Evolutionary conservation across 2,329 filamentous ascomycete species (phyloP), one percentile per base, ranked within the genome.

Genomic region (Pseudogymnoascus sp.): DNA sequence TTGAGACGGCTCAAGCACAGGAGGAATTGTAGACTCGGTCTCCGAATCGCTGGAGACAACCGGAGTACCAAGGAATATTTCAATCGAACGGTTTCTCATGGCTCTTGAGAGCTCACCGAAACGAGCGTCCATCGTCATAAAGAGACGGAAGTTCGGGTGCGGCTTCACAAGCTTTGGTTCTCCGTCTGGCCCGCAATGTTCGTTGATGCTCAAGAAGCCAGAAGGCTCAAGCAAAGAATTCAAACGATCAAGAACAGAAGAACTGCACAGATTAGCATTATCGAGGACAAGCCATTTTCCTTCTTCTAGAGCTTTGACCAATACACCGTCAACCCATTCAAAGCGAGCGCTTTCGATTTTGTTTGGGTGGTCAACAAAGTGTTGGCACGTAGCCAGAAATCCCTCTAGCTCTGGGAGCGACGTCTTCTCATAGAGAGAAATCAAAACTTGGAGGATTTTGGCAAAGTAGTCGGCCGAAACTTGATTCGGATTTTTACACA

Each of bases 231-330:
- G 87, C 7, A 99, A 78, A 0, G 94, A 97, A 73, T 99, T 99
- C 60, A 99, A 78, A 65, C 95, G 84, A 75, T 99, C 94, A 8
- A 99, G 82, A 1, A 99, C 94, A 6, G 93, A 96, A 23, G 93
- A 89, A 70, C 89, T 97, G 77, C 95, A 99, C 63, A 99, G 82
- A 71, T 99, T 99, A 64, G 95, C 94, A 74, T 99, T 97, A 75
- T 99, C 94, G 21, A 99, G 84, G 10, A 99, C 87, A 16, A 99
- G 80, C 94, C 94, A 99, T 65, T 92, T 84, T 12, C 94, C 94
- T 68, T 88, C 80, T 70, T 95, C 83, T 10, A 97, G 80, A 43
- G 94, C 93, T 69, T 92, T 88, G 58, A 97, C 88, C 45, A 99
- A 86, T 58, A 95, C 84, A 63, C 95, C 94, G 72, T 99, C 93